Base-by-base conservation (phyloP, 2,329 filamentous ascomycete genomes). In the Penicillium sp. region DNA sequence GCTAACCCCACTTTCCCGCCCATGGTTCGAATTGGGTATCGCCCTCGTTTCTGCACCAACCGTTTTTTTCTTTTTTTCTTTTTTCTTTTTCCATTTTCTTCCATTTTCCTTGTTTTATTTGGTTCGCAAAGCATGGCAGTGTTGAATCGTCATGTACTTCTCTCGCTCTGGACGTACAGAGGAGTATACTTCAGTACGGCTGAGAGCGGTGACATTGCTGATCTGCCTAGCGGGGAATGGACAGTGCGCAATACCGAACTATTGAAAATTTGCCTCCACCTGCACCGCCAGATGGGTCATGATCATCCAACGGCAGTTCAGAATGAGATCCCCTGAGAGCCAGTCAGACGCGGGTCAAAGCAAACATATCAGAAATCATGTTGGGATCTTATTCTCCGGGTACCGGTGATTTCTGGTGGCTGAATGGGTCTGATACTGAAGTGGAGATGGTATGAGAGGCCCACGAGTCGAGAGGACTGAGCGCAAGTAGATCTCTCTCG, bases 281-380 rank as follows among this genome's bases (percentile, higher is more conserved):
- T 27, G 1, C 22, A 51, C 38, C 43, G 41, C 36, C 29, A 29
- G 27, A 48, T 52, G 45, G 50, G 45, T 48, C 45, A 38, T 34
- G 44, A 48, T 42, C 39, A 38, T 53, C 50, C 45, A 53, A 53
- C 50, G 50, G 50, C 21, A 53, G 29, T 53, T 29, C 27, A 48
- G 50, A 61, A 39, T 45, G 41, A 24, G 54, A 52, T 69, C 62
- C 43, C 42, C 50, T 45, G 22, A 16, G 39, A 5, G 43, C 49
- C 36, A 52, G 49, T 52, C 45, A 53, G n/a, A 52, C 10, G 31
- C 22, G 45, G 45, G 29, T 7, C 24, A 27, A 27, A 27, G 5
- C 24, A 27, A 18, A 1, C 18, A 18, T 18, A 18, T 18, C 18
- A 18, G 18, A 18, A 18, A 1, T 18, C 18, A 18, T 18, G 18